A percentile compares a stretch with the other conserved stretches of the same genome.
Conservation (phyloP, 441 rosid genomes). For the Mallotus repandus region DNA sequence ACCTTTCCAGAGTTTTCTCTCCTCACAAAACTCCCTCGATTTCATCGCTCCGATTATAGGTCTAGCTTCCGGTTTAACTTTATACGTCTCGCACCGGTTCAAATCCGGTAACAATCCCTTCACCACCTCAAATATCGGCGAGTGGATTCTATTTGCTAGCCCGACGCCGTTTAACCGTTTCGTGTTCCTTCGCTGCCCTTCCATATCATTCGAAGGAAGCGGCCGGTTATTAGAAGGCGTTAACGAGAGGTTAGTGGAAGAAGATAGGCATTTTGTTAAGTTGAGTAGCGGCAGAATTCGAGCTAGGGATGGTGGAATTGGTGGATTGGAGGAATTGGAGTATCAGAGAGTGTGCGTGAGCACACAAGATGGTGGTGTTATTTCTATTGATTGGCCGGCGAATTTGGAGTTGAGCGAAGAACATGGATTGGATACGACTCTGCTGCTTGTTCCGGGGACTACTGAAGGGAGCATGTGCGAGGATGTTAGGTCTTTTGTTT, state of each 20-base stretch:
- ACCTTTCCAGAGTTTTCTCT: constrained; percentile 34
- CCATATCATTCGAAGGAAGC: constrained; percentile 47
- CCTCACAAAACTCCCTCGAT: constrained; percentile 37
- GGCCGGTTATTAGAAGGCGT: constrained; percentile 39
- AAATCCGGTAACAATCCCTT: not conserved
- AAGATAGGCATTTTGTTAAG: constrained; percentile 78
- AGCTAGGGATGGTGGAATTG: constrained; percentile 18
- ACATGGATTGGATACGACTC: constrained; percentile 81
- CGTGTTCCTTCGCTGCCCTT: constrained; percentile 83
- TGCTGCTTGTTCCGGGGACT: constrained; percentile 81
- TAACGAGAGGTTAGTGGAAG: constrained; percentile 63
- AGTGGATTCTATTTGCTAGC: constrained; percentile 76
- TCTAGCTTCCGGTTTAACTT: constrained; percentile 59
- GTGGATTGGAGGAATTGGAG: constrained; percentile 39
- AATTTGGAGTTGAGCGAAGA: constrained; percentile 74
- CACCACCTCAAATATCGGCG: constrained; percentile 39
- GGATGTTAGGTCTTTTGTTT: constrained; percentile 54
- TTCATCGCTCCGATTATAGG: constrained; percentile 55
- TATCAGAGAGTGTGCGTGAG: constrained; percentile 73
- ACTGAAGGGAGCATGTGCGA: constrained; percentile 70
- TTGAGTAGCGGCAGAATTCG: constrained; percentile 58
- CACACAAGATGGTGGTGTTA: constrained; percentile 76
- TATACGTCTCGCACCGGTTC: constrained; percentile 33
- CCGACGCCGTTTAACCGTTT: constrained; percentile 94
- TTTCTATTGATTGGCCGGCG: constrained; percentile 92